Base-by-base conservation (phyloP, 2,329 filamentous ascomycete species). In the Exophiala lecanii-corni region DNA sequence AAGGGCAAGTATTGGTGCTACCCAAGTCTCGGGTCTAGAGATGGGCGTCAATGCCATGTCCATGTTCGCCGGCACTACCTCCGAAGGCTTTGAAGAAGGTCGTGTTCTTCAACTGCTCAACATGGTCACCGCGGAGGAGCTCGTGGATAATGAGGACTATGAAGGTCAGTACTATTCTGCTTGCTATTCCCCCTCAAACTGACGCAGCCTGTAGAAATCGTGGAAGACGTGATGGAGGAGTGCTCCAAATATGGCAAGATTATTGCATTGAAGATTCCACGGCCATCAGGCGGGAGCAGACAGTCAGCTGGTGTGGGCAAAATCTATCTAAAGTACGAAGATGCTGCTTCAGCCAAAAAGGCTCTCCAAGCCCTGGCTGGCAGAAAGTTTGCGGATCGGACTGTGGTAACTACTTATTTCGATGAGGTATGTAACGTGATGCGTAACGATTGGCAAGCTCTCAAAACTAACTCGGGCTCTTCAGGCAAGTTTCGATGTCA, bases 21-120 rank as follows among this genome's bases (percentile, higher is more conserved):
- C 89, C n/a, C 92, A 98, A 64, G 89, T 89, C 16, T 76, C 86
- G 35, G 89, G 89, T 51, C 78, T 94, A 30, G 92, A 98, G 60
- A 94, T 96, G 76, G 88, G 91, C 42, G 91, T 98, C 50, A 94
- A 92, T 56, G 92, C 92, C 51, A 97, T 98, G 82, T 94, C 89
- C 38, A 89, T 96, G 78, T 85, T 98, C 57, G 92, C 92, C 26
- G 89, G 91, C 45, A 94, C 92, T 15, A 87, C 82, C 2, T 84
- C 86, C 26, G 76, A 76, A 43, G 85, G 89, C 47, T 73, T 85
- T 23, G 89, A 94, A 55, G 81, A 83, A 47, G 86, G 86, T 53
- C 79, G 86, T 43, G 91, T 98, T 12, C 65, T 98, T 48, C 91
- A 95, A 67, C 72, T 98, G 49, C 78, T 98, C 60, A 98, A 98